Conservation (phyloP, 2,329 filamentous ascomycete species). For the Cadophora sp. region DNA sequence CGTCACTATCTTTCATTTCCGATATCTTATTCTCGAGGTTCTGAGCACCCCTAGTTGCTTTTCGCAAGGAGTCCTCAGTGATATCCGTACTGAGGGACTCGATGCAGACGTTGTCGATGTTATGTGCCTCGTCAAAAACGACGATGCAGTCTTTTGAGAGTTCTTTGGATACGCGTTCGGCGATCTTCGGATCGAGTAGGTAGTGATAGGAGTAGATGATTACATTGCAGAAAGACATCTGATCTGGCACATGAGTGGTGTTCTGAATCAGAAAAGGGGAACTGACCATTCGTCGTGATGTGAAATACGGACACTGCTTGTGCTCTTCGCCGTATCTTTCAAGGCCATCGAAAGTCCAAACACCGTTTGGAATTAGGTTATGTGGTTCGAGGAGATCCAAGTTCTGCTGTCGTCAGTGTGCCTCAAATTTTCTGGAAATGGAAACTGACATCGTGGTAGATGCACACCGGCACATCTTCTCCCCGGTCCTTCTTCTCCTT, state of each 20-base stretch:
- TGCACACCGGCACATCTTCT: conserved; percentile 91
- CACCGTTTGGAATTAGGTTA: conserved; percentile 90
- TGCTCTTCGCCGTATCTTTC: conserved; percentile 90
- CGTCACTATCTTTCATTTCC: conserved; percentile 95
- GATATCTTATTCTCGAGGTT: conserved; percentile 90
- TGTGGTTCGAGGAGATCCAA: conserved; percentile 93
- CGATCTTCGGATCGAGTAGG: conserved; percentile 95
- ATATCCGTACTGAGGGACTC: conserved; percentile 96
- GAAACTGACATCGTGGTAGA: conserved; percentile 83
- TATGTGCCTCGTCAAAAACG: conserved; percentile 98
- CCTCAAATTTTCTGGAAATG: neutral
- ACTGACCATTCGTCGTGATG: conserved; percentile 85
- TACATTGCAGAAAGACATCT: conserved; percentile 99
- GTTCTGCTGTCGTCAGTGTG: conserved; percentile 62
- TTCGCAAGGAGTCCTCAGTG: conserved; percentile 91
- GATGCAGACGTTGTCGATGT: conserved; percentile 99
- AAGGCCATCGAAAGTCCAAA: conserved; percentile 93
- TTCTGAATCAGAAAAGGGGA: neutral
- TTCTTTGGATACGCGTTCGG: conserved; percentile 81
- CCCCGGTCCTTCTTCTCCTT: conserved; percentile 97
- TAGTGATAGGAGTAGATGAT: conserved; percentile 99
- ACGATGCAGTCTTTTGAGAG: conserved; percentile 98
- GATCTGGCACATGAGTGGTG: conserved; percentile 24
- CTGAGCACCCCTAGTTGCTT: conserved; percentile 86
- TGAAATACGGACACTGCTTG: conserved; percentile 98